Conservation (phyloP, 805 yeast genomes). For the Monosporozyma servazzii region DNA sequence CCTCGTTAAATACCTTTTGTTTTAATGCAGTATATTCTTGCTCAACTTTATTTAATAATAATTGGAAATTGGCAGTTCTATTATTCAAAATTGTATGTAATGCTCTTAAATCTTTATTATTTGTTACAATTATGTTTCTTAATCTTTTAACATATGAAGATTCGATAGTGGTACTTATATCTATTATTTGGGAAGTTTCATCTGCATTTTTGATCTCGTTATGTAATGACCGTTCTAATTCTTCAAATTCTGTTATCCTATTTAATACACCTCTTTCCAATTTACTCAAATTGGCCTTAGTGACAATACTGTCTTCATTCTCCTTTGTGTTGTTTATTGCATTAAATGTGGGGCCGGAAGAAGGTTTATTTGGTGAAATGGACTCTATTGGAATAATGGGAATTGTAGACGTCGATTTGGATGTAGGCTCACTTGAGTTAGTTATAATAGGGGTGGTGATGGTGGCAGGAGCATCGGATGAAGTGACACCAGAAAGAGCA, state of each 20-base stretch:
- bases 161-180: constrained; percentile 2
- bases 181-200: not conserved
- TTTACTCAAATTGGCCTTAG: not conserved
- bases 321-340: not conserved
- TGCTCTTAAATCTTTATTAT: constrained; percentile 4
- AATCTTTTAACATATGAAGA: constrained; percentile 7
- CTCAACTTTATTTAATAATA: not conserved
- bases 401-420: not conserved
- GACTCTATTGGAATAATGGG: not conserved
- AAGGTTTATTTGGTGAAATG: not conserved
- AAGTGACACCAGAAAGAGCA: no score
- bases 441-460: no score
- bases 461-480: no score
- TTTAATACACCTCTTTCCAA: not conserved
- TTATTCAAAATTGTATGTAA: constrained; percentile 4
- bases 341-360: not conserved
- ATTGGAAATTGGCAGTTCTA: constrained; percentile 6
- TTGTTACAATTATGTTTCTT: constrained; percentile 2
- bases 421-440: no score
- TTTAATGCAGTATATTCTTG: not conserved
- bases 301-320: not conserved
- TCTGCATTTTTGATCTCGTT: not conserved
- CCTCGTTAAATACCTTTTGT: not conserved
- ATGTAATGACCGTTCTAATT: not conserved
- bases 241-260: not conserved